Evolutionary conservation across 2,329 filamentous ascomycete genomes (phyloP), one percentile per base, ranked within the genome.

Genomic region (Fusarium longipes): DNA sequence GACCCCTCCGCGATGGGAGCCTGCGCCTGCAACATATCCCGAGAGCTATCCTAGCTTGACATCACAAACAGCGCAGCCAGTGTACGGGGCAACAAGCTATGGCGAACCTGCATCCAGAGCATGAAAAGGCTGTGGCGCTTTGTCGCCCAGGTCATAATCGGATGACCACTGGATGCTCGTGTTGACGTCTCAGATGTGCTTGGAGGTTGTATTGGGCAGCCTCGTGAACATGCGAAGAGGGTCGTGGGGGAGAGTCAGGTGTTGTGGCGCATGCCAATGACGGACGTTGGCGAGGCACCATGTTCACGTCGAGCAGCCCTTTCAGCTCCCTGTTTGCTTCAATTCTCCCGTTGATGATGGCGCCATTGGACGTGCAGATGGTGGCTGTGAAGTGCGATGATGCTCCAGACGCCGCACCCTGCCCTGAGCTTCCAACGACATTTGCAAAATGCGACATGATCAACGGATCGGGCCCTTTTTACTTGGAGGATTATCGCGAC

Each of bases 61-160:
- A 30, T 65, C 78, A 30, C 82, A 77, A 29, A 39, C 71, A 14
- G 67, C 72, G 5, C 74, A 76, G 48, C 72, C 78, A 8, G 81
- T 84, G 45, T 84, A 84, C 65, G 78, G 76, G 52, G 67, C 77
- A 20, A 73, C 76, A 43, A 75, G 75, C n/a, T 84, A 84, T 62
- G 78, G 76, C 49, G 81, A 82, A 54, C 77, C 78, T 42, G 75
- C 77, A 18, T 77, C 81, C 50, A 78, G 82, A 58, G 79, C 80
- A 65, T 84, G 78, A 78, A 52, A 40, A 43, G 40, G 52, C 53
- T 45, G 43, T 49, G 56, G 62, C 57, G 67, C 53, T 64, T 47
- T 54, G 38, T 60, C 33, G 54, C 50, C 54, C 20, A 50, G 47
- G 66, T 67, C 66, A 67, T 52, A 32, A 43, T 55, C 71, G 50